Conservation (phyloP, 495 filamentous ascomycete genomes). For the Aspergillus baeticus region DNA sequence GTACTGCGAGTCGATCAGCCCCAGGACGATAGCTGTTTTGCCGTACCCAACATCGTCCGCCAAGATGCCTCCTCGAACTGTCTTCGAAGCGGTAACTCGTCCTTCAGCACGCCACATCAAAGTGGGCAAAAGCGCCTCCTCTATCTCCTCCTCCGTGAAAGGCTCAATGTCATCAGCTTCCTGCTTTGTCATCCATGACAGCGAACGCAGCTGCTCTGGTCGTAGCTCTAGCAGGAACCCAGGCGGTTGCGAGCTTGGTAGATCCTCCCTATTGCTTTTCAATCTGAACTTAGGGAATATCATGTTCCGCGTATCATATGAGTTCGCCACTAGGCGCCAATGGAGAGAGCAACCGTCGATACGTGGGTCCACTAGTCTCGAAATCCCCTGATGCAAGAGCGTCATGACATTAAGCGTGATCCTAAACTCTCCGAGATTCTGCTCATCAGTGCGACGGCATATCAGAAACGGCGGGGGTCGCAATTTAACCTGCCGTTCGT, state of each 20-base stretch:
- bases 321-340: conserved; percentile 55
- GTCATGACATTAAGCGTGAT: conserved; percentile 56
- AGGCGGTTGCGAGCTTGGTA: conserved; percentile 34
- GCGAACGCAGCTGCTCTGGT: conserved; percentile 57
- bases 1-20: conserved; percentile 55
- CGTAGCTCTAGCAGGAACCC: conserved; percentile 38
- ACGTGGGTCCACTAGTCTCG: conserved; percentile 28
- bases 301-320: conserved; percentile 31
- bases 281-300: conserved; percentile 38
- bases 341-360: conserved; percentile 22
- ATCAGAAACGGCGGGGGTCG: conserved; percentile 48
- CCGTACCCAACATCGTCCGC: conserved; percentile 80
- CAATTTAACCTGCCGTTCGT: conserved; percentile 48
- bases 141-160: conserved; percentile 66
- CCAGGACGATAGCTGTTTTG: conserved; percentile 75
- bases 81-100: conserved; percentile 36
- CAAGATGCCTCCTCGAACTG: conserved; percentile 65
- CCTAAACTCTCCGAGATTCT: conserved; percentile 30
- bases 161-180: conserved; percentile 46
- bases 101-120: conserved; percentile 65
- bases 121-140: conserved; percentile 59
- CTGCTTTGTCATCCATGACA: conserved; percentile 66
- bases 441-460: conserved; percentile 32
- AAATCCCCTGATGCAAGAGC: conserved; percentile 54
- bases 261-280: conserved; percentile 44